Evolutionary conservation across 2,329 filamentous ascomycete species (phyloP), one percentile per base, ranked within the genome.

Genomic region (Thermothelomyces thermophilus): DNA sequence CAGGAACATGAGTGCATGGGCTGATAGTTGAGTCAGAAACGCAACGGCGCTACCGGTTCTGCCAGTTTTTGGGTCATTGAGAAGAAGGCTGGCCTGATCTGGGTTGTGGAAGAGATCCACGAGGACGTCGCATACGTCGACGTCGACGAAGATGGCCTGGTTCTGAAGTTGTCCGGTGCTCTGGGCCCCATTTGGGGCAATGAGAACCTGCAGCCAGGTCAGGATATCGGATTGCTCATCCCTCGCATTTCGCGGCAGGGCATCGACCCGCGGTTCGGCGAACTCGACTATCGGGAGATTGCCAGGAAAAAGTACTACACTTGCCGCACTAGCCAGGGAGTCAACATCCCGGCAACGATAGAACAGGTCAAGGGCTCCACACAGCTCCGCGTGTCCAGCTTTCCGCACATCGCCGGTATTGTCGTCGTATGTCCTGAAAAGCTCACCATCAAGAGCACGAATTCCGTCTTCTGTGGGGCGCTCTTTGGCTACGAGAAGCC

Each of bases 61-160:
- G 93, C 93, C 33, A 97, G 90, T 68, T 72, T 98, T 34, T 98
- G 93, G 93, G 93, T 98, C 3, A 98, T 98, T 71, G 93, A 98
- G 68, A 98, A 98, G 68, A 81, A 85, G 42, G 83, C 89, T 46
- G 90, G 91, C 9, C 70, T 98, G 52, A 97, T 98, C 53, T 98
- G 93, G 93, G 93, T 98, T 8, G 71, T 98, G 2, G 93, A 98
- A 66, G 93, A 98, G 68, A 97, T 98, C 53, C 88, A 91, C 48
- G 93, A 98, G 68, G 90, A 98, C 64, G 84, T 93, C 34, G 90
- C 87, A 3, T 79, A 82, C 53, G 69, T 98, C 37, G 77, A 74
- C 10, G 76, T 95, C 17, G 87, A 94, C 63, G 84, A 90, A 50
- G 83, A 88, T 24, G 90, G 89, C 36, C 76, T 78, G 37, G 79